Base-by-base conservation (phyloP, 2,329 filamentous ascomycete genomes). In the Herpotrichia juniperi region DNA sequence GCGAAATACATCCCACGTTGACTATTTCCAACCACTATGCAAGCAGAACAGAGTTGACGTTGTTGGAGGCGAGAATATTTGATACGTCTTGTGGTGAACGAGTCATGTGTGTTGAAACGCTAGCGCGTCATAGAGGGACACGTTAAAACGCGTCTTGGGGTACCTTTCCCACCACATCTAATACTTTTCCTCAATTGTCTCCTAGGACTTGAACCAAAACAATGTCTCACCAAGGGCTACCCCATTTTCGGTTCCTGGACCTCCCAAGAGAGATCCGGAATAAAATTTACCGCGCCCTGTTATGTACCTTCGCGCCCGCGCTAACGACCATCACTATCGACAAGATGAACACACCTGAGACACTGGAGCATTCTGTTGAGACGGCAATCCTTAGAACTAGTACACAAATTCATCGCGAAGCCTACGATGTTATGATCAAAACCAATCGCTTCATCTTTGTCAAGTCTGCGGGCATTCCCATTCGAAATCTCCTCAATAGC, bases 401-500 rank as follows among this genome's bases (percentile, higher is more conserved):
- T 42, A 53, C 48, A 16, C 16, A 50, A 28, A 39, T 62, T 16
- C 50, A 62, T 43, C 47, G 42, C 32, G 55, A 62, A 44, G 57
- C 59, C 1, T 61, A 57, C 43, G 56, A 58, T 48, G 40, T 56
- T 31, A 59, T 62, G 57, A 45, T 59, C 21, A 61, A 60, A 37
- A 54, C 51, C 2, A 62, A 58, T 31, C 31, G 40, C 4, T 57
- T 58, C 44, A 49, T 62, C 24, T 28, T 16, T 25, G 24, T 42
- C 24, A 25, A 42, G 14, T 25, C 19, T 22, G 21, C 4, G 19
- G 24, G 22, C 14, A 25, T 42, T 25, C 40, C 40, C 4, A 25
- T 42, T 28, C 10, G 5, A 9, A 4, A 42, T 42, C 9, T 46
- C 9, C 16, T 28, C 5, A 40, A 40, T 21, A 9, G 17, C 14